Conservation (phyloP, 1,139 yeast species). For the Pichia sp. region DNA sequence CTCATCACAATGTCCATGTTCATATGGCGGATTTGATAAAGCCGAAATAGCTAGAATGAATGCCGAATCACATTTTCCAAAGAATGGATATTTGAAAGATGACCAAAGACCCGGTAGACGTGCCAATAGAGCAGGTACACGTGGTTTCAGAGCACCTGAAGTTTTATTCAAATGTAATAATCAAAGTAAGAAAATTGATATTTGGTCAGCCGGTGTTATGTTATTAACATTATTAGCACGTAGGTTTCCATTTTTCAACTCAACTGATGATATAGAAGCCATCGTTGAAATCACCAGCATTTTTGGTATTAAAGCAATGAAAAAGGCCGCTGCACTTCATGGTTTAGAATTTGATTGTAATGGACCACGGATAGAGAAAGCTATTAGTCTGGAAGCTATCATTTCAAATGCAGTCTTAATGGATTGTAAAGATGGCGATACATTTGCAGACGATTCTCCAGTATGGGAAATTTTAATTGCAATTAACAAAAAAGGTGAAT, state of each 20-base stretch:
- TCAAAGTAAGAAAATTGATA: slow-evolving; percentile 78
- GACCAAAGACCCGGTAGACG: slow-evolving; percentile 86
- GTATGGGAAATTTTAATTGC: slow-evolving; percentile 34
- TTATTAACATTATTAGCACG: slow-evolving; percentile 68
- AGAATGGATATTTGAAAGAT: slow-evolving; percentile 75
- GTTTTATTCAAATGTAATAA: slow-evolving; percentile 85
- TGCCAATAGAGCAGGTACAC: slow-evolving; percentile 97
- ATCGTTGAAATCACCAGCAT: slow-evolving; percentile 79
- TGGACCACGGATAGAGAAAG: slow-evolving; percentile 41
- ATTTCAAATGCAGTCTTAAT: slow-evolving; percentile 37
- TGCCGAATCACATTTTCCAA: slow-evolving; percentile 25
- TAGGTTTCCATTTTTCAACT: slow-evolving; percentile 83
- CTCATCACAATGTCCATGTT: slow-evolving; percentile 30
- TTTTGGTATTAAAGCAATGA: slow-evolving; percentile 75
- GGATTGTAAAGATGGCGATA: slow-evolving; percentile 33
- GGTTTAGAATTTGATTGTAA: slow-evolving; percentile 84
- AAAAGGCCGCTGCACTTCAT: slow-evolving; percentile 77
- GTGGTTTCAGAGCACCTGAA: slow-evolving; percentile 96
- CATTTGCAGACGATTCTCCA: slow-evolving; percentile 36
- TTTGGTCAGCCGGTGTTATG: slow-evolving; percentile 93
- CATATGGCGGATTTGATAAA: slow-evolving; percentile 29
- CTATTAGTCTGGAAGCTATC: slow-evolving; percentile 35
- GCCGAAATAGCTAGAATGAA: slow-evolving; percentile 7
- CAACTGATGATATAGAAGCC: slow-evolving; percentile 92
- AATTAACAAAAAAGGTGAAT: slow-evolving; percentile 30